Conservation (phyloP, 257 asterid genomes). For the Salvia rosmarinus region DNA sequence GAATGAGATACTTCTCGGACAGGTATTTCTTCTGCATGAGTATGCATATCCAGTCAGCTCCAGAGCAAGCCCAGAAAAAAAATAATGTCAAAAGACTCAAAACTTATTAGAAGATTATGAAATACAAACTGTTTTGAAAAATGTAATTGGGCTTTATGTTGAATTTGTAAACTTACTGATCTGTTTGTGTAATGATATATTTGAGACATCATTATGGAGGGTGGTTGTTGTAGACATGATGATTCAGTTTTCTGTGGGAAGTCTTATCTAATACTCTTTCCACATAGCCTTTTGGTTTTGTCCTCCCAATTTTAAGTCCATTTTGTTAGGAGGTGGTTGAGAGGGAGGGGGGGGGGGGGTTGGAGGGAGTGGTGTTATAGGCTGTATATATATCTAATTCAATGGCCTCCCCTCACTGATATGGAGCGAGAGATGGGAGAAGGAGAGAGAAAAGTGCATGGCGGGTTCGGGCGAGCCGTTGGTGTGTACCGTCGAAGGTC, state of each 20-base stretch:
- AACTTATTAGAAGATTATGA: conserved; percentile 5
- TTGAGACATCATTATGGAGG: conserved; percentile 13
- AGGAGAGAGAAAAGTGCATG: too few relatives aligned
- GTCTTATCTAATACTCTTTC: neutral
- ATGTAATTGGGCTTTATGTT: neutral
- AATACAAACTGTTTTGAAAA: neutral
- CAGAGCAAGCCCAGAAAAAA: conserved; percentile 26
- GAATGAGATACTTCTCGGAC: conserved; percentile 94
- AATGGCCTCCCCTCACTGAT: neutral
- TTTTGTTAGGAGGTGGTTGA: neutral
- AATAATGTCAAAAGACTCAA: too few relatives aligned
- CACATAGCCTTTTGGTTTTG: neutral
- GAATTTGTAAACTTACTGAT: conserved; percentile 22
- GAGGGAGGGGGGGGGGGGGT: too few relatives aligned
- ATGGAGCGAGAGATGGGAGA: too few relatives aligned
- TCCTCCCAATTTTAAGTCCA: neutral
- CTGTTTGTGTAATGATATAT: neutral
- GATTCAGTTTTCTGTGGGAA: neutral
- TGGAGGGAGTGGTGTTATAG: neutral
- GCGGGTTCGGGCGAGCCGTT: too few relatives aligned
- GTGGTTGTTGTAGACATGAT: neutral
- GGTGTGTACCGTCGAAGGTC: too few relatives aligned
- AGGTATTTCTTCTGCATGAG: conserved; percentile 58
- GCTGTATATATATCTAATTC: neutral
- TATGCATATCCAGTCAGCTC: conserved; percentile 12